phyloP scores from a whole-genome alignment of 108 stramenopile species.

The Skeletonema costatum region DNA sequence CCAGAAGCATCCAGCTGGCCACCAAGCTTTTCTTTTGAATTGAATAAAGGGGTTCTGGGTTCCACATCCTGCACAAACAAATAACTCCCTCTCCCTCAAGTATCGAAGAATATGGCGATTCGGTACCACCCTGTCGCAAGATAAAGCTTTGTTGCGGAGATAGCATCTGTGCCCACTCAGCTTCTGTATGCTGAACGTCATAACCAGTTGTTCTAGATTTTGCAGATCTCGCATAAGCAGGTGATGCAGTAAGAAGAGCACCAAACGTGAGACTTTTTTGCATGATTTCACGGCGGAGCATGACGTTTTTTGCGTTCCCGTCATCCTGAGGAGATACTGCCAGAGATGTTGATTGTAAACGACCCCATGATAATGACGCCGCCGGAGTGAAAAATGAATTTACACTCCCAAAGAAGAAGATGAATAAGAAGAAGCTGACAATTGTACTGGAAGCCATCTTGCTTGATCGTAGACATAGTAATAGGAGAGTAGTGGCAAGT shows the following conservation, averaged over 20 bases:
- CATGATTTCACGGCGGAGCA: background rate
- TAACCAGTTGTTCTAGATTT: conserved; percentile 64
- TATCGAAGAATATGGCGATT: conserved; percentile 68
- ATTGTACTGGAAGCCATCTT: background rate
- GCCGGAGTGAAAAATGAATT: background rate
- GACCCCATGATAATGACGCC: background rate
- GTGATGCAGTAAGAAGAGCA: too few species aligned
- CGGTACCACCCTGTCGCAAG: conserved; percentile 80
- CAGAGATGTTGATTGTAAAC: background rate
- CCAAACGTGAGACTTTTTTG: background rate
- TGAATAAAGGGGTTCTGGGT: conserved; percentile 82
- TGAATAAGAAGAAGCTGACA: background rate
- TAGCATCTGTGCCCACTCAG: conserved; percentile 66
- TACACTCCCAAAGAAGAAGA: background rate
- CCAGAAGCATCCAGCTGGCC: too few species aligned
- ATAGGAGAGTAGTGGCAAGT: too few species aligned
- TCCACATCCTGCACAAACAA: conserved; percentile 79
- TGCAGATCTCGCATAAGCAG: conserved; percentile 10
- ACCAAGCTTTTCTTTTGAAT: conserved; percentile 63
- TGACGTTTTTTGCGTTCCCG: background rate
- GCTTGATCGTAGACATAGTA: too few species aligned
- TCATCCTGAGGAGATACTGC: too few species aligned
- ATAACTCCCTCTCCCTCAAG: conserved; percentile 78
- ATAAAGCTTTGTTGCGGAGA: conserved; percentile 67
- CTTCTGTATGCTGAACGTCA: conserved; percentile 59